Evolutionary conservation across 1,284 basidiomycete genomes (phyloP).

Genomic region (Agaricales sp.): DNA sequence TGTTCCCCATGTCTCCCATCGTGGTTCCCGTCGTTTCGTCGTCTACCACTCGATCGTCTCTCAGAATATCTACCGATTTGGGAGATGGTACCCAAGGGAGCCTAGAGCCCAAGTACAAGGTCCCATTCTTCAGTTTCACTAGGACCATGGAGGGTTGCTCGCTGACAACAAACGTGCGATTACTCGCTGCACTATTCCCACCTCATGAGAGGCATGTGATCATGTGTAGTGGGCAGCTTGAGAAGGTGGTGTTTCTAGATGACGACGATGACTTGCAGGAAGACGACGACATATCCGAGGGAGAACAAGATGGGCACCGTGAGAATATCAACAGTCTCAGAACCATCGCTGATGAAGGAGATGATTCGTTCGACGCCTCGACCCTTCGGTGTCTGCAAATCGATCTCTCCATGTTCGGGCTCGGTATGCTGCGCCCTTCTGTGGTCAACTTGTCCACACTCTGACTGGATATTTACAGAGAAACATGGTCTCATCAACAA

Average conservation of each 20-base stretch:
- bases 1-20: neutral
- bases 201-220: constrained; percentile 62
- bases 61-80: neutral
- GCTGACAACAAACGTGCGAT: constrained; percentile 50
- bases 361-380: constrained; percentile 19
- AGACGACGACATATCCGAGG: constrained; percentile 14
- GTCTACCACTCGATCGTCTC: neutral
- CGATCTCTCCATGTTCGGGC: constrained; percentile 56
- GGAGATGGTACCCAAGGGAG: neutral
- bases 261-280: constrained; percentile 22
- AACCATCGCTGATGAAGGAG: neutral
- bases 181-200: constrained; percentile 57
- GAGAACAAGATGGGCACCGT: constrained; percentile 16
- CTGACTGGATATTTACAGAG: constrained; percentile 26
- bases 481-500: constrained; percentile 69
- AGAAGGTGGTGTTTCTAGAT: constrained; percentile 13
- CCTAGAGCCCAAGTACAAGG: constrained; percentile 13
- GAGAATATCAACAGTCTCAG: neutral
- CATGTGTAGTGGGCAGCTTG: constrained; percentile 57
- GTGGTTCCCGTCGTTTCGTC: neutral
- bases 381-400: constrained; percentile 58
- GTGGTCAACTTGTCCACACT: neutral
- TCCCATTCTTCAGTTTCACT: constrained; percentile 73
- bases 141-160: constrained; percentile 65
- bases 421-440: constrained; percentile 34